These are phyloP conservation scores for Talaromyces verruculosus DNA, from an alignment of 2,329 filamentous ascomycete species.

Conservation along the genomic window DNA sequence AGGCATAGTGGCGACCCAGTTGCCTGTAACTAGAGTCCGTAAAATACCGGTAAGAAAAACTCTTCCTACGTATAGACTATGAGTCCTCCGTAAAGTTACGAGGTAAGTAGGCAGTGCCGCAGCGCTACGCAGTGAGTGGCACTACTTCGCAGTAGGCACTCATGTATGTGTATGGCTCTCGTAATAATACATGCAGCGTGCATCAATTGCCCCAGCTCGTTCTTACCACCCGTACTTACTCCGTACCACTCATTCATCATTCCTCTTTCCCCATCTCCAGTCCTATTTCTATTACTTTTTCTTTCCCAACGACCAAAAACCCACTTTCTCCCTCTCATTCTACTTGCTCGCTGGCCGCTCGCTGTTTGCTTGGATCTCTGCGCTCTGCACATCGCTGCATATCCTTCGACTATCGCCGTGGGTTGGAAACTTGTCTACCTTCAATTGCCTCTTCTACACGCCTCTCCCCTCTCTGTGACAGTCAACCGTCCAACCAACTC, in stretches of 20 bases:
- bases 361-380: background rate
- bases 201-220: background rate
- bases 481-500: background rate
- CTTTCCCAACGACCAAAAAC: background rate
- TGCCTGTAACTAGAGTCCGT: background rate
- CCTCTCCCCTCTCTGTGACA: background rate
- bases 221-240: background rate
- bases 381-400: slow-evolving; percentile 2
- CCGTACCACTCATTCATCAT: background rate
- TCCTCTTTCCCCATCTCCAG: background rate
- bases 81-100: background rate
- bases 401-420: background rate
- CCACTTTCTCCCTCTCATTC: background rate
- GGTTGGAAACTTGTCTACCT: background rate
- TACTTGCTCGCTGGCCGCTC: background rate
- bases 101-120: background rate
- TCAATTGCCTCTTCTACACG: background rate
- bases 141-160: background rate
- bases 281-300: slow-evolving; percentile 1
- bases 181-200: background rate
- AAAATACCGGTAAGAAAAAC: slow-evolving; percentile 6
- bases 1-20: background rate
- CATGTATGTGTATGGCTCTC: background rate
- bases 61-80: background rate
- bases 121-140: background rate